Evolutionary conservation across 495 filamentous ascomycete genomes (phyloP), one percentile per base, ranked within the genome.

Genomic region (Xylaria venustula): DNA sequence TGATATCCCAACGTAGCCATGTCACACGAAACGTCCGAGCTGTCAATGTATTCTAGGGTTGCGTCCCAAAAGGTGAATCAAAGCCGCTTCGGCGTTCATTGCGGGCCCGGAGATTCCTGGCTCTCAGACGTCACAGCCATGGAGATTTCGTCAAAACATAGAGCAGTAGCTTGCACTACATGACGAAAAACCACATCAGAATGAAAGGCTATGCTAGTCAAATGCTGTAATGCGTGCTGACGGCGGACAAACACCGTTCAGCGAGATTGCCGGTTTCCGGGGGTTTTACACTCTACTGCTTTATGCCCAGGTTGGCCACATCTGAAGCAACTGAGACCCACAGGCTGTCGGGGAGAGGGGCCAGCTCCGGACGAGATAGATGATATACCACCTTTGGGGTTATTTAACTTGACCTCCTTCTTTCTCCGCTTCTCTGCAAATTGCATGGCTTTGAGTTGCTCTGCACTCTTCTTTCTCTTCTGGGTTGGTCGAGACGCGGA

Each of bases 381-480:
- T 42, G 62, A 52, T 48, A 66, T 51, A 51, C 67, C 64, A 41
- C 73, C 73, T 23, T 69, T 81, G 47, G 82, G 67, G 17, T 70
- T 70, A 58, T 85, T 84, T 55, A 88, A 67, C 49, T 84, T 86
- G 44, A 87, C 70, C 48, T 86, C 82, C 67, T 85, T 83, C 64
- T 79, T 82, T 67, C 80, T 78, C 4, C 83, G 72, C 60, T 79
- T 75, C 30, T 79, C 78, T 14, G 81, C 81, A 30, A 85, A 68
- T 61, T 78, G 60, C 49, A 73, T 70, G 11, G 75, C 70, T 63
- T 78, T 78, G 34, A 54, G 66, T 36, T 72, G 69, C 58, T 81
- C 78, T 40, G 74, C 72, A 23, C 66, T 73, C 64, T 66, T 64
- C 59, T 69, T 73, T 19, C 51, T 51, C 40, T 49, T 56, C 9